phyloP scores from a whole-genome alignment of 306 rosid species.

The Astragalus membranaceus region DNA sequence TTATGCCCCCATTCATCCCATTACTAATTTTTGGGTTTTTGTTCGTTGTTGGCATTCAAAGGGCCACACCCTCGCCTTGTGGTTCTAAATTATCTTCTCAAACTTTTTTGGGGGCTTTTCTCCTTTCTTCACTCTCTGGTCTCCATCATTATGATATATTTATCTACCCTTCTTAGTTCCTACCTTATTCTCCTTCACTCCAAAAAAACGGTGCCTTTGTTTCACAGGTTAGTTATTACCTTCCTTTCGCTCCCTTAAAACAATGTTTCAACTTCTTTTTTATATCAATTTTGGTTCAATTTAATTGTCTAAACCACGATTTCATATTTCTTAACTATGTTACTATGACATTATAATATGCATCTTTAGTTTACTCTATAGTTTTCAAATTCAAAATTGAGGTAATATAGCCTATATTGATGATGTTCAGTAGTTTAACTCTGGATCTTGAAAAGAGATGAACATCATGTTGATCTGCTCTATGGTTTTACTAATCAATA shows the following conservation, averaged over 20 bases:
- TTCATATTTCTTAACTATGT: not conserved
- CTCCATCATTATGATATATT: not conserved
- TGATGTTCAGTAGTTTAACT: not conserved
- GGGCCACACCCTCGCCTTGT: conserved; percentile 58
- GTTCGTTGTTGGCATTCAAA: conserved; percentile 39
- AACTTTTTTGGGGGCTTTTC: not conserved
- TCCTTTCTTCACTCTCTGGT: not conserved
- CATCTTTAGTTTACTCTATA: not conserved
- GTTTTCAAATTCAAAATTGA: conserved; percentile 7
- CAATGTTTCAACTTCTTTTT: not conserved
- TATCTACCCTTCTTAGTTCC: not conserved
- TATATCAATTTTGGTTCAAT: not conserved
- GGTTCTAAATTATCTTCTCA: conserved; percentile 36
- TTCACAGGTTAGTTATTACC: conserved; percentile 19
- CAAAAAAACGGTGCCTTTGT: not conserved
- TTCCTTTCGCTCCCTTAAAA: not conserved
- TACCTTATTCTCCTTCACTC: not conserved
- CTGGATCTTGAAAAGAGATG: not conserved
- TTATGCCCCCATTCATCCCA: not conserved
- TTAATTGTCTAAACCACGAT: not conserved
- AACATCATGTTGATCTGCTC: not conserved
- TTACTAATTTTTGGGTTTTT: not conserved
- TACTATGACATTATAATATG: not conserved
- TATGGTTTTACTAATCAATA: not conserved
- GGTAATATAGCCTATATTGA: not conserved